Conservation (phyloP, 73 alveolate species). For the Paramecium tetraurelia region DNA sequence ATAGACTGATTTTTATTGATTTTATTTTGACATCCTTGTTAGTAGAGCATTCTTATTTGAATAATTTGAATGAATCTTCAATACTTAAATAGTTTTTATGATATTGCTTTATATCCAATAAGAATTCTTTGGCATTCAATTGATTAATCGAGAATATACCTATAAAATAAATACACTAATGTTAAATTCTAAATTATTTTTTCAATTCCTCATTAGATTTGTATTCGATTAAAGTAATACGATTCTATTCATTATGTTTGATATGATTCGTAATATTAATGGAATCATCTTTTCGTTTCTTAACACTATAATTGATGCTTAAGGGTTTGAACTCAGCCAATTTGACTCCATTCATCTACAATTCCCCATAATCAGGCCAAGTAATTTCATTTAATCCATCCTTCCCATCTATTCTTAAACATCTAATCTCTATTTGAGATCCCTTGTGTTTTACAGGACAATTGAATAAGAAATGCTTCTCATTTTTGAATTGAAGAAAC, state of each 20-base stretch:
- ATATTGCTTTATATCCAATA: background rate
- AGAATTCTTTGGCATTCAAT: background rate
- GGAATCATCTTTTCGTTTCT: constrained; percentile 55
- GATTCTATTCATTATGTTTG: background rate
- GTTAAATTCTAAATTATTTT: background rate
- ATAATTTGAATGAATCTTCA: background rate
- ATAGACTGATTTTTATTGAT: background rate
- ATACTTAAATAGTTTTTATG: background rate
- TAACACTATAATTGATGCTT: background rate
- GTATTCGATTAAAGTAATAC: background rate
- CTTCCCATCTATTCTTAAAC: constrained; percentile 50
- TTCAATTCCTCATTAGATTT: background rate
- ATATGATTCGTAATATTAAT: background rate
- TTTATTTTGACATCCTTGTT: background rate
- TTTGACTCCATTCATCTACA: background rate
- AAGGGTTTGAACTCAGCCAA: constrained; percentile 40
- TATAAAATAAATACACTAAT: background rate
- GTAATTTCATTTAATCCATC: constrained; percentile 54
- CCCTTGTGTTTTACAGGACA: background rate
- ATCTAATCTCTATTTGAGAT: constrained; percentile 38
- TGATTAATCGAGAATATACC: background rate
- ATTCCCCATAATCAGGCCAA: constrained; percentile 61
- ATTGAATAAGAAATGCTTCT: background rate
- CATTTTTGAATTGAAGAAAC: background rate
- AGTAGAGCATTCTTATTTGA: background rate